Conservation (phyloP, 441 rosid species). For the Aquilaria agallochum region DNA sequence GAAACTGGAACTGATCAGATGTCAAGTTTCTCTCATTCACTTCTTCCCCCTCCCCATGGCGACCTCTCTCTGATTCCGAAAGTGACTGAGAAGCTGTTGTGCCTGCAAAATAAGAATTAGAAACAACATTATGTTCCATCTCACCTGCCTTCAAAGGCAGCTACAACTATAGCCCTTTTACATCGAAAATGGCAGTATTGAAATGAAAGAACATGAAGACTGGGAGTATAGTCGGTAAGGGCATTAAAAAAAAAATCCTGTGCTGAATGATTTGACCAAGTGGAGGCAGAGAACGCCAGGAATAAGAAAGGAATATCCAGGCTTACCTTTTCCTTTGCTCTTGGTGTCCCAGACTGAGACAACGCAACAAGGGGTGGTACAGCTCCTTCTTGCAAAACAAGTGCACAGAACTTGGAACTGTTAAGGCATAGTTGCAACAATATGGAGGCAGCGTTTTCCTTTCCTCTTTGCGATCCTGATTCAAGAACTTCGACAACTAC, state of each 20-base stretch:
- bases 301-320: neutral
- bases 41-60: constrained; percentile 53
- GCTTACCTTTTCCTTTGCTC: constrained; percentile 92
- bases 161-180: neutral
- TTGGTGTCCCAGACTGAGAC: constrained; percentile 90
- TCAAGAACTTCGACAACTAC: constrained; percentile 77
- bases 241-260: neutral
- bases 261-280: neutral
- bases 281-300: neutral
- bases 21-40: constrained; percentile 14
- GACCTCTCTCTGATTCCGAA: constrained; percentile 81
- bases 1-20: constrained; percentile 1
- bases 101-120: constrained; percentile 46
- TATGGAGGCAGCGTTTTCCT: constrained; percentile 86
- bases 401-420: constrained; percentile 74
- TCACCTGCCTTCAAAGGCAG: neutral
- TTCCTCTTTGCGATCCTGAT: constrained; percentile 85
- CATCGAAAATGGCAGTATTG: neutral
- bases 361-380: constrained; percentile 93
- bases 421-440: constrained; percentile 74
- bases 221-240: no score
- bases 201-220: constrained; percentile 1
- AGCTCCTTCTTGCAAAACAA: constrained; percentile 95
- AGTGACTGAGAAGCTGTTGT: constrained; percentile 90
- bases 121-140: constrained; percentile 16